Percentiles rank a stretch among this genome's conserved stretches.
These are phyloP conservation scores for Fusarium subglutinans DNA, from an alignment of 2,329 filamentous ascomycete species.

Conservation along the genomic window DNA sequence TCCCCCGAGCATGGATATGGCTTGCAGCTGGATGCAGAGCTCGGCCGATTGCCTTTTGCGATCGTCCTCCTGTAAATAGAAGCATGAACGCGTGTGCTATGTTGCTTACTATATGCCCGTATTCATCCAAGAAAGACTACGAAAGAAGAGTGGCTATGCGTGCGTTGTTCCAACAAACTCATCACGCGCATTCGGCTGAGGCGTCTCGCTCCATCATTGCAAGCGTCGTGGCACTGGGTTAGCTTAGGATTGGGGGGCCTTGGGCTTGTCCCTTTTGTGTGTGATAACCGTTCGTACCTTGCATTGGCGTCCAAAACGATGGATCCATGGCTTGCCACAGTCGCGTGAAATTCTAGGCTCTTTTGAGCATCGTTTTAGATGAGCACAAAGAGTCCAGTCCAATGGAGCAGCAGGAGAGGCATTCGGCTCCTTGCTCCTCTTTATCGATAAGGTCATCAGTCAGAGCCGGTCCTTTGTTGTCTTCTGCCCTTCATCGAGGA, in stretches of 20 bases:
- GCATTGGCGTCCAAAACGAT: slow-evolving; percentile 28
- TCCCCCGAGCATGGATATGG: slow-evolving; percentile 22
- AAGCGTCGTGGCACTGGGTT: slow-evolving; percentile 29
- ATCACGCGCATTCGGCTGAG: slow-evolving; percentile 28
- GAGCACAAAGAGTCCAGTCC: slow-evolving; percentile 28
- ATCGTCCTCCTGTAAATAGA: slow-evolving; percentile 23
- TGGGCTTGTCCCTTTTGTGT: slow-evolving; percentile 20
- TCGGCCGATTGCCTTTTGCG: slow-evolving; percentile 21
- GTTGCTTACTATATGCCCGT: background rate
- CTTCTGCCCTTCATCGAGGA: background rate
- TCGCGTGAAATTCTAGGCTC: slow-evolving; percentile 21
- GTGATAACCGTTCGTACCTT: slow-evolving; percentile 36
- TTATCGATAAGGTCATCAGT: slow-evolving; percentile 27
- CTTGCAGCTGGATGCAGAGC: slow-evolving; percentile 11
- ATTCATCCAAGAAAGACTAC: background rate
- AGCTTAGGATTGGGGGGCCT: background rate
- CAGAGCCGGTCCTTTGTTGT: slow-evolving; percentile 12
- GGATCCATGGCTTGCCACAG: slow-evolving; percentile 16
- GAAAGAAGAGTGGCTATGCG: slow-evolving; percentile 8
- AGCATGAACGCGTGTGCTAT: slow-evolving; percentile 18
- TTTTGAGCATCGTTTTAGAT: slow-evolving; percentile 24
- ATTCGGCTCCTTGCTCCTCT: background rate
- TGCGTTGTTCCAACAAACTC: slow-evolving; percentile 4
- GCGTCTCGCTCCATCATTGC: slow-evolving; percentile 21
- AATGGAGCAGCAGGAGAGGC: slow-evolving; percentile 18